These are phyloP conservation scores for Phaseolus lunatus DNA, from an alignment of 306 rosid species.

Conservation along the genomic window DNA sequence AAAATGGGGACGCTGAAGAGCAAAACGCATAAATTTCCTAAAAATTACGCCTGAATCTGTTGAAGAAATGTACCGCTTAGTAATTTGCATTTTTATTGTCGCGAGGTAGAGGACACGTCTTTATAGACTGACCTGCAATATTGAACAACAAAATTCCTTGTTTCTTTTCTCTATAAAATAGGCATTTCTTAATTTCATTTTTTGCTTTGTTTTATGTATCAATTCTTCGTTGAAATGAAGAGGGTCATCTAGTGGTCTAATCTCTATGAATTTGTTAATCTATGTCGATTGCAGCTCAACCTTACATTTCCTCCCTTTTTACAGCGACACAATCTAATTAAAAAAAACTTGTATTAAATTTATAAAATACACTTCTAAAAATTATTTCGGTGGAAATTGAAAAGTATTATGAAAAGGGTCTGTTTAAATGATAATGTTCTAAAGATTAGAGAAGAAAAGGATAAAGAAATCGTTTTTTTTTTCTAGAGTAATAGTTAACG, in stretches of 20 bases:
- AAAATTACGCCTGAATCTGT: conserved; percentile 24
- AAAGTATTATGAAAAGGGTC: background rate
- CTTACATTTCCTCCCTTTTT: background rate
- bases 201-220: conserved; percentile 6
- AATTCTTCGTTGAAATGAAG: conserved; percentile 2
- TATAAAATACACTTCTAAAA: background rate
- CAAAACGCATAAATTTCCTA: conserved; percentile 47
- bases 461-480: too few species aligned
- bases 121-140: conserved; percentile 35
- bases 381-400: background rate
- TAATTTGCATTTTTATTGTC: conserved; percentile 47
- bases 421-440: background rate
- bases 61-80: conserved; percentile 43
- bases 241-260: background rate
- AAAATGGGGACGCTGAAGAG: conserved; percentile 65
- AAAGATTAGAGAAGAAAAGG: too few species aligned
- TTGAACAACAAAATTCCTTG: conserved; percentile 26
- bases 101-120: conserved; percentile 33
- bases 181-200: conserved; percentile 37
- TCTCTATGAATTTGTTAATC: background rate
- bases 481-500: too few species aligned
- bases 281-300: background rate
- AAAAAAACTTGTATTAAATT: too few species aligned
- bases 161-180: conserved; percentile 31
- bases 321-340: too few species aligned